These are phyloP conservation scores for Chenopodium formosanum DNA, from an alignment of 148 eudicot genomes.

Conservation along the genomic window DNA sequence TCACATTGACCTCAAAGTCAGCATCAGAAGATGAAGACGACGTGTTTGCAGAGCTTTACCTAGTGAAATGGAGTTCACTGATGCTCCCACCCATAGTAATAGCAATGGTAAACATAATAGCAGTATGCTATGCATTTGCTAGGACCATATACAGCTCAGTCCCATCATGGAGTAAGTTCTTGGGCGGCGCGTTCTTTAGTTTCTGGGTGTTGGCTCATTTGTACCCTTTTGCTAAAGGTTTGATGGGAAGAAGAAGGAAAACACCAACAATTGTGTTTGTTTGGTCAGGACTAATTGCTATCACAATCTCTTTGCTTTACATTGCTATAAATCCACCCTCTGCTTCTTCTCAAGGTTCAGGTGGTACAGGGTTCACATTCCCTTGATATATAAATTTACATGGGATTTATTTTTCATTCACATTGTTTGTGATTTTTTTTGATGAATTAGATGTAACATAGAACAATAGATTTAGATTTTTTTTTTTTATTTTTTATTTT, in stretches of 20 bases:
- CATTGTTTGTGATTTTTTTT: neutral
- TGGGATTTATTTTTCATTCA: neutral
- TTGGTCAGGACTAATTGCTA: conserved; percentile 48
- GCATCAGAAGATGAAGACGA: conserved; percentile 69
- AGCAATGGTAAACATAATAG: conserved; percentile 71
- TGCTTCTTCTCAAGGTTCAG: conserved; percentile 7
- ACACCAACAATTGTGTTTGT: conserved; percentile 49
- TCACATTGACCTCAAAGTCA: conserved; percentile 79
- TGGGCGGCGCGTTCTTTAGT: conserved; percentile 57
- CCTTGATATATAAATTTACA: conserved; percentile 18
- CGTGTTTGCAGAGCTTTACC: conserved; percentile 60
- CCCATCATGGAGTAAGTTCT: conserved; percentile 75
- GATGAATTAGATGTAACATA: conserved; percentile 18
- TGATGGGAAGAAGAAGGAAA: conserved; percentile 49
- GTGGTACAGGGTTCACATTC: conserved; percentile 25
- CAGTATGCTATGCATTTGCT: conserved; percentile 54
- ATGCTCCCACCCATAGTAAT: conserved; percentile 94
- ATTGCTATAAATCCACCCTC: conserved; percentile 36
- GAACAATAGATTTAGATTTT: neutral
- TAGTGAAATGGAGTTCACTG: conserved; percentile 82
- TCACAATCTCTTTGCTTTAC: conserved; percentile 42
- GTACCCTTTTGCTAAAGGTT: conserved; percentile 48
- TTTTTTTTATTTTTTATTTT: neutral
- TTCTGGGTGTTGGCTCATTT: conserved; percentile 46
- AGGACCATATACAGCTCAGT: conserved; percentile 41